Evolutionary conservation across 768 basidiomycete genomes (phyloP).

Genomic region (Lentinula sp.): DNA sequence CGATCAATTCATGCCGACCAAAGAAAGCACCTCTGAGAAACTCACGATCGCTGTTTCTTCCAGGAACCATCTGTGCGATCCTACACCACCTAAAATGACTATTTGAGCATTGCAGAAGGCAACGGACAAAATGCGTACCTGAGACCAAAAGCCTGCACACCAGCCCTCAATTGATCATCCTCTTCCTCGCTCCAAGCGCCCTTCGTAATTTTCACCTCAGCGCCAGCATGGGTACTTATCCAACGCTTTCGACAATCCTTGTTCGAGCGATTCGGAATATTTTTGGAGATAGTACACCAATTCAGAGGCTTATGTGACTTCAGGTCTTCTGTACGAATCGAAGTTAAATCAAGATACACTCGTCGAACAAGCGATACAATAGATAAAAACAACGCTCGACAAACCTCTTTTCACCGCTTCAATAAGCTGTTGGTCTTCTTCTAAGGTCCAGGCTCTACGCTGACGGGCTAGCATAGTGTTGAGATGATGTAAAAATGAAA

Average conservation of each 20-base stretch:
- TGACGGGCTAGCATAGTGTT: background rate
- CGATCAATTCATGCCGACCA: background rate
- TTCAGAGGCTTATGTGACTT: constrained; percentile 51
- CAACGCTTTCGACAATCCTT: constrained; percentile 61
- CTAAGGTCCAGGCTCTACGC: constrained; percentile 3
- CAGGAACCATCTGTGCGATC: constrained; percentile 18
- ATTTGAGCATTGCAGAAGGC: constrained; percentile 5
- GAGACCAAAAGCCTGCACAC: constrained; percentile 50
- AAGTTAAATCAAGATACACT: background rate
- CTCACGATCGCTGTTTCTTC: constrained; percentile 20
- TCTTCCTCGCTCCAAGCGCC: constrained; percentile 58
- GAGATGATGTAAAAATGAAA: background rate
- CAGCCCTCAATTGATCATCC: constrained; percentile 49
- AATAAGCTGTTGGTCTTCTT: constrained; percentile 7
- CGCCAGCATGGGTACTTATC: constrained; percentile 58
- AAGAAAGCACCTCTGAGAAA: background rate
- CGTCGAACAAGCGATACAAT: background rate
- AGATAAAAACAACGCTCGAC: background rate
- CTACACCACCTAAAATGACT: constrained; percentile 14
- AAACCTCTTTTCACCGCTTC: constrained; percentile 7
- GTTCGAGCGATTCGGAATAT: constrained; percentile 56
- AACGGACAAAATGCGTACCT: constrained; percentile 28
- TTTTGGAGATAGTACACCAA: constrained; percentile 59
- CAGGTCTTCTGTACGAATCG: constrained; percentile 38
- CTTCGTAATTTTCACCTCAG: constrained; percentile 52